These are phyloP conservation scores for Pseudonitzschia multiseries DNA, from an alignment of 108 stramenopile genomes.

Conservation along the genomic window DNA sequence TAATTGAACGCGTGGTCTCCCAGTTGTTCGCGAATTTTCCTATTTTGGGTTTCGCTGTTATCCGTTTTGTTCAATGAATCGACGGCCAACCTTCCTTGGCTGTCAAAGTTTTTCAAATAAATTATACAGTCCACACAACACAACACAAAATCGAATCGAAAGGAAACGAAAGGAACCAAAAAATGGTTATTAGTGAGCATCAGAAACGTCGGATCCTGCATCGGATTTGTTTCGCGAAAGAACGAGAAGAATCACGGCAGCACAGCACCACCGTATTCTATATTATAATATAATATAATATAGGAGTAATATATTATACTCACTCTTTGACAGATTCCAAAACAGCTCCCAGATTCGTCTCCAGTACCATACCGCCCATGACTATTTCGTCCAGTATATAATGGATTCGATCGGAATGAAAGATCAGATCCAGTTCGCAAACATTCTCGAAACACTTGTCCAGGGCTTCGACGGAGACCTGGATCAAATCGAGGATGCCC, in stretches of 20 bases:
- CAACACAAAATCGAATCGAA: neutral
- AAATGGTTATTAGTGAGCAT: neutral
- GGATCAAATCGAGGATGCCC: constrained; percentile 98
- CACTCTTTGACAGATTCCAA: constrained; percentile 88
- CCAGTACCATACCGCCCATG: constrained; percentile 99
- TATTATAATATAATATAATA: too few species aligned
- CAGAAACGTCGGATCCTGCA: neutral
- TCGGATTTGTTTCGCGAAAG: neutral
- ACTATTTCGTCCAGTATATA: constrained; percentile 96
- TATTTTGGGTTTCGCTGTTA: constrained; percentile 29
- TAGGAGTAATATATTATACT: neutral
- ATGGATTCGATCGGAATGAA: constrained; percentile 94
- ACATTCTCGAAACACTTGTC: constrained; percentile 99
- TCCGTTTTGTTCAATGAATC: constrained; percentile 63
- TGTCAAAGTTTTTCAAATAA: neutral
- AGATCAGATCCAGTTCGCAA: constrained; percentile 99
- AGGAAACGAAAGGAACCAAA: neutral
- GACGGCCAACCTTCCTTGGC: constrained; percentile 87
- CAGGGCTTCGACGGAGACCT: constrained; percentile 99
- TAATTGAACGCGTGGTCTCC: constrained; percentile 39
- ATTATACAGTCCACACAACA: too few species aligned
- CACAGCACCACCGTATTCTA: too few species aligned
- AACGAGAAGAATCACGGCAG: neutral
- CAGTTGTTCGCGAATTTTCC: constrained; percentile 43
- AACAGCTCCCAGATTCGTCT: constrained; percentile 94